phyloP scores from a whole-genome alignment of 345 rosid species.

The Rhodamnia rubescens region DNA sequence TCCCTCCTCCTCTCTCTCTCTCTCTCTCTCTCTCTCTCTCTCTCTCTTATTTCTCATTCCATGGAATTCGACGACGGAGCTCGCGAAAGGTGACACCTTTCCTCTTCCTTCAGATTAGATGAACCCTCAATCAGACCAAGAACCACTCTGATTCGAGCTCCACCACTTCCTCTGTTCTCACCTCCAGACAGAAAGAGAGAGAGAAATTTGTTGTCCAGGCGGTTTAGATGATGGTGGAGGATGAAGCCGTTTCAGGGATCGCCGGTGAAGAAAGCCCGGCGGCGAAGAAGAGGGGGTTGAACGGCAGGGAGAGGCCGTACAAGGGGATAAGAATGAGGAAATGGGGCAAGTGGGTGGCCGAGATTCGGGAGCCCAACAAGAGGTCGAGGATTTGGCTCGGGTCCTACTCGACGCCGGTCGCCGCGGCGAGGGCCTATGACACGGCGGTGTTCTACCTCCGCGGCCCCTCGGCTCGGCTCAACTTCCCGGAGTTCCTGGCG shows the following conservation, averaged over 20 bases:
- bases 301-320: conserved; percentile 38
- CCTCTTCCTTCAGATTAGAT: not conserved
- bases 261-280: not conserved
- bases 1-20: not conserved
- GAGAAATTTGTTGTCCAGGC: not conserved
- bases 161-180: not conserved
- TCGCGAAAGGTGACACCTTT: not conserved
- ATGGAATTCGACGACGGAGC: not conserved
- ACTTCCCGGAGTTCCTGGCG: conserved; percentile 71
- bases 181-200: not conserved
- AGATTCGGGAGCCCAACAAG: conserved; percentile 94
- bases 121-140: not conserved
- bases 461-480: conserved; percentile 89
- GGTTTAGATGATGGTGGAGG: not conserved
- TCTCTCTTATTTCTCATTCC: too few species aligned
- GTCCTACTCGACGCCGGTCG: conserved; percentile 83
- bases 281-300: conserved; percentile 7
- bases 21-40: not conserved
- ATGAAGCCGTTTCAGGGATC: not conserved
- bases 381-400: conserved; percentile 96
- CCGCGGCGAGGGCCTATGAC: conserved; percentile 97
- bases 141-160: not conserved
- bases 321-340: conserved; percentile 99
- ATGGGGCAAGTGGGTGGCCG: conserved; percentile 99
- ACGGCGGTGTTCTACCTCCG: conserved; percentile 86